Conservation (phyloP, 2,329 filamentous ascomycete species). For the Neocatenulostroma microsporum region DNA sequence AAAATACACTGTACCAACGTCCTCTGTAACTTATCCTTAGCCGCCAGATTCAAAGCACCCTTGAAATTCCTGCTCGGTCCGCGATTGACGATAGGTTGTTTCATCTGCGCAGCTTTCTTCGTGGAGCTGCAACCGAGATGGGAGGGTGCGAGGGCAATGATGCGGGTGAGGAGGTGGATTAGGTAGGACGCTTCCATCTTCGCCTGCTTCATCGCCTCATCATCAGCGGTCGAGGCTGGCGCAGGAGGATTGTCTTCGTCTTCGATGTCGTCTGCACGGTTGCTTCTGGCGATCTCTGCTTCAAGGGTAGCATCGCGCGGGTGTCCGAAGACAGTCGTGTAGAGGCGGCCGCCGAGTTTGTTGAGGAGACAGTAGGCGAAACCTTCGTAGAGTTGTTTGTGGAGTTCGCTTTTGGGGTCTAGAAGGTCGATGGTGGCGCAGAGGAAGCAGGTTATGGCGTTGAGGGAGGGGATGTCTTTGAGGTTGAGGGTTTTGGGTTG, state of each 20-base stretch:
- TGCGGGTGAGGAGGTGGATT: constrained; percentile 33
- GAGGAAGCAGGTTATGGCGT: constrained; percentile 29
- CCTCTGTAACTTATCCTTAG: constrained; percentile 38
- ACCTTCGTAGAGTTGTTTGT: constrained; percentile 38
- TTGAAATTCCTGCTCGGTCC: constrained; percentile 25
- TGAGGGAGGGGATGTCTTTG: constrained; percentile 16
- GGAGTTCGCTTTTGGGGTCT: constrained; percentile 27
- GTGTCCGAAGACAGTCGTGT: constrained; percentile 32
- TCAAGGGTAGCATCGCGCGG: constrained; percentile 16
- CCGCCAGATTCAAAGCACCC: constrained; percentile 28
- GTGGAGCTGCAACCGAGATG: constrained; percentile 22
- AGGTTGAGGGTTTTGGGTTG: constrained; percentile 11
- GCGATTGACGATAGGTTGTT: constrained; percentile 20
- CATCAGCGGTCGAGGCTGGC: not conserved
- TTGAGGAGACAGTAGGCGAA: constrained; percentile 36
- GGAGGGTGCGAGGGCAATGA: constrained; percentile 32
- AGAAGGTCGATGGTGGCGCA: constrained; percentile 30
- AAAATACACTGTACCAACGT: constrained; percentile 41
- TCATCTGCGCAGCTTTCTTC: constrained; percentile 18
- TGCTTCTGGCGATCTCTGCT: constrained; percentile 17
- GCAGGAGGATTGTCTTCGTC: constrained; percentile 13
- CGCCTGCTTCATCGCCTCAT: constrained; percentile 13
- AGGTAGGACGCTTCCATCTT: constrained; percentile 36
- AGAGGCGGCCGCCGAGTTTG: constrained; percentile 33
- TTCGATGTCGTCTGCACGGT: constrained; percentile 15